These are phyloP conservation scores for Polygonum aviculare DNA, from an alignment of 148 eudicot species.

Conservation along the genomic window DNA sequence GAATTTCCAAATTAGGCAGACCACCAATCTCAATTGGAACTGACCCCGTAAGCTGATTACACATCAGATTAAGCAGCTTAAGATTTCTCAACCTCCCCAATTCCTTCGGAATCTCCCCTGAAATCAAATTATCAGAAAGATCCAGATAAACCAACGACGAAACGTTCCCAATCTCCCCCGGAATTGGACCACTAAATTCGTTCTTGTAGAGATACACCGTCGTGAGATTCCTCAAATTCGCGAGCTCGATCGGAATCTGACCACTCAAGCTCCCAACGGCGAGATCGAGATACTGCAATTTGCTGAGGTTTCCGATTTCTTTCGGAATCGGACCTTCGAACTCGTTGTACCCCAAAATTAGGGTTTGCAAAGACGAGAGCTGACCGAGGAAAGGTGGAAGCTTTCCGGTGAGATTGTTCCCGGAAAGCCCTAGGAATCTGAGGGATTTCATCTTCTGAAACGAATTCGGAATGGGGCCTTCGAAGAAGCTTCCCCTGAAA, in stretches of 20 bases:
- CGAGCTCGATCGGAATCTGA: slow-evolving; percentile 54
- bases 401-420: slow-evolving; percentile 60
- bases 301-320: slow-evolving; percentile 59
- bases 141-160: slow-evolving; percentile 45
- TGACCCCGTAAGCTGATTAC: slow-evolving; percentile 46
- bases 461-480: slow-evolving; percentile 48
- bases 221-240: slow-evolving; percentile 37
- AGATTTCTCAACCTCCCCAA: slow-evolving; percentile 44
- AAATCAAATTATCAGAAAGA: slow-evolving; percentile 64
- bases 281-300: slow-evolving; percentile 67
- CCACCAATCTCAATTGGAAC: slow-evolving; percentile 45
- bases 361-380: slow-evolving; percentile 49
- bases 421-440: slow-evolving; percentile 76
- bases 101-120: slow-evolving; percentile 60
- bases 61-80: slow-evolving; percentile 68
- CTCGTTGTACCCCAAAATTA: slow-evolving; percentile 66
- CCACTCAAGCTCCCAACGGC: slow-evolving; percentile 69
- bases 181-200: slow-evolving; percentile 48
- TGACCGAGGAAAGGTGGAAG: slow-evolving; percentile 51
- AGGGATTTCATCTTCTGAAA: slow-evolving; percentile 39
- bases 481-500: slow-evolving; percentile 63
- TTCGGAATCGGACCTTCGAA: slow-evolving; percentile 66
- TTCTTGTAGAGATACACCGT: slow-evolving; percentile 66
- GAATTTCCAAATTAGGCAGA: slow-evolving; percentile 36
- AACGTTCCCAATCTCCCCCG: slow-evolving; percentile 42